Evolutionary conservation across 192 early-diverging fungal species (phyloP).

Genomic region (Mortierella hygrophila): DNA sequence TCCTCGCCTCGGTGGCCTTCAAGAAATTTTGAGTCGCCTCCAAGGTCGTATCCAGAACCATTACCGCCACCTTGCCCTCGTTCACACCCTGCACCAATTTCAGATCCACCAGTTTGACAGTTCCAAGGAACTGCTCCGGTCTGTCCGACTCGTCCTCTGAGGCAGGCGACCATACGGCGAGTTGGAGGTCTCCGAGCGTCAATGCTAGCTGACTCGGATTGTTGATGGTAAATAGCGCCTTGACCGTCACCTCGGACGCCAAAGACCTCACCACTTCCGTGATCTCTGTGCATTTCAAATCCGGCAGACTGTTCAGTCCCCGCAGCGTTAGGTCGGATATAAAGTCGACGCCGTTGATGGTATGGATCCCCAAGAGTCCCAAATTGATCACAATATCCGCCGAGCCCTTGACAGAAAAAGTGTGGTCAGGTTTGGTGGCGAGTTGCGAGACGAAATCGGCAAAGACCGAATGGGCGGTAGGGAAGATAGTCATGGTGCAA

Average conservation of each 20-base stretch:
- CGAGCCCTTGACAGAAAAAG: constrained; percentile 34
- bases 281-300: constrained; percentile 21
- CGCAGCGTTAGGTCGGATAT: constrained; percentile 33
- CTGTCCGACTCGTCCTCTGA: neutral
- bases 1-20: neutral
- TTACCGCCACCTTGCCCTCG: neutral
- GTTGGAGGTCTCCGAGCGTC: constrained; percentile 11
- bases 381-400: constrained; percentile 41
- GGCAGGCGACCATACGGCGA: neutral
- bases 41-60: constrained; percentile 19
- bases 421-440: constrained; percentile 22
- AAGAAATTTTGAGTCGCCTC: constrained; percentile 20
- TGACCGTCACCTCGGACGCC: neutral
- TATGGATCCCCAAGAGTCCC: constrained; percentile 32
- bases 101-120: constrained; percentile 9
- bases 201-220: constrained; percentile 38
- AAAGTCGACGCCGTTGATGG: constrained; percentile 29
- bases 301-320: constrained; percentile 28
- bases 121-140: constrained; percentile 4
- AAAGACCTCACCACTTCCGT: neutral
- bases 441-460: constrained; percentile 22
- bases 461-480: neutral
- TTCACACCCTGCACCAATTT: constrained; percentile 27
- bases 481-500: constrained; percentile 15
- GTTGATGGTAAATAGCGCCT: constrained; percentile 2